phyloP scores from a whole-genome alignment of 2,329 filamentous ascomycete species.

The Torrubiella hemipterigena region DNA sequence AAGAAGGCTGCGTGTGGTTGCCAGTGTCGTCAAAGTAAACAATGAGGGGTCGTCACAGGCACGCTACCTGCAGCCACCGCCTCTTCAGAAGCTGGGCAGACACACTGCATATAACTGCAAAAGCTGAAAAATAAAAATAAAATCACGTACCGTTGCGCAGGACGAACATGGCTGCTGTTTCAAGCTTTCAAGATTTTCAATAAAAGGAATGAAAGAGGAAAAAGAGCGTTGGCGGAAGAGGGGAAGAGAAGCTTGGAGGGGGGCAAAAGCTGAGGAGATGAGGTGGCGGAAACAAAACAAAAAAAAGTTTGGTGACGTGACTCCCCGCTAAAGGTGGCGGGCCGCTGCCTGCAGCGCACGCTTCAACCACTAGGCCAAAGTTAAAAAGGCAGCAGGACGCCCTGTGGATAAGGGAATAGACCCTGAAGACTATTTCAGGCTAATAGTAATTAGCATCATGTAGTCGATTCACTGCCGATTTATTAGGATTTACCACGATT shows the following conservation, averaged over 20 bases:
- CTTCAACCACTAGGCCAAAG: too few relatives aligned
- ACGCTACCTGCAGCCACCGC: neutral
- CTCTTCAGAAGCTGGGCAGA: neutral
- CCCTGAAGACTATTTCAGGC: too few relatives aligned
- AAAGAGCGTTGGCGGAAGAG: neutral
- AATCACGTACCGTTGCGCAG: constrained; percentile 23
- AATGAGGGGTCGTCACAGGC: neutral
- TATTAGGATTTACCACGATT: too few relatives aligned
- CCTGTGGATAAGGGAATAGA: too few relatives aligned
- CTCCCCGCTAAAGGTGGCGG: too few relatives aligned
- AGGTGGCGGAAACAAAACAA: neutral
- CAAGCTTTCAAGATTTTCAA: constrained; percentile 3
- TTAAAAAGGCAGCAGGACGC: too few relatives aligned
- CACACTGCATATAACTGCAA: neutral
- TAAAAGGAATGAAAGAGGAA: constrained; percentile 1
- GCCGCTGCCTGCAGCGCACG: too few relatives aligned
- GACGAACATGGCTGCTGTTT: constrained; percentile 22
- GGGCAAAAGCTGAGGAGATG: too few relatives aligned
- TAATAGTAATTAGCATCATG: too few relatives aligned
- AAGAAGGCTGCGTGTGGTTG: neutral
- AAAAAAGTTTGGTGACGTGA: constrained; percentile 4
- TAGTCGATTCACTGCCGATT: too few relatives aligned
- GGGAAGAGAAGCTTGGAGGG: too few relatives aligned
- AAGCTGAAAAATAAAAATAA: neutral
- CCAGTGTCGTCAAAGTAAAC: neutral